These are phyloP conservation scores for Aspergillus sp. DNA, from an alignment of 2,329 filamentous ascomycete genomes.

Conservation along the genomic window DNA sequence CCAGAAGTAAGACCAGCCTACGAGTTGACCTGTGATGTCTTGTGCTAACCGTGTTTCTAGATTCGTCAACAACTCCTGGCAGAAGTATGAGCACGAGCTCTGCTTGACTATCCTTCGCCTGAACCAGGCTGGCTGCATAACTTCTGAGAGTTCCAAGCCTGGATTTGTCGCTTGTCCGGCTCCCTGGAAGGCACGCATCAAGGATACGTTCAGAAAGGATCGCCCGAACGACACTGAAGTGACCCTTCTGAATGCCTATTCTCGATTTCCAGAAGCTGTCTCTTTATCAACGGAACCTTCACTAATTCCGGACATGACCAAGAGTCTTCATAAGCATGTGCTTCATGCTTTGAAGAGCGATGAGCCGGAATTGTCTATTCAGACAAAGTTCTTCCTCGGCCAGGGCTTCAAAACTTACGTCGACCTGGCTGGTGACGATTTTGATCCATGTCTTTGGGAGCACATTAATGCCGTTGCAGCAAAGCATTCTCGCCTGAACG, in stretches of 20 bases:
- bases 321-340: constrained; percentile 65
- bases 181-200: constrained; percentile 69
- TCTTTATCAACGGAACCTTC: constrained; percentile 59
- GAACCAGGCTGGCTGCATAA: constrained; percentile 49
- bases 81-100: constrained; percentile 63
- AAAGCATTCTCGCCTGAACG: constrained; percentile 62
- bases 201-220: constrained; percentile 61
- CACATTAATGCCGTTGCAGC: constrained; percentile 65
- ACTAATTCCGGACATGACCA: constrained; percentile 64
- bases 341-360: constrained; percentile 64
- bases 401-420: constrained; percentile 74
- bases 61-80: constrained; percentile 75
- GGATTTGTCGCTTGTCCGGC: constrained; percentile 42
- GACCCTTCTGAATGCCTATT: constrained; percentile 66
- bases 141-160: constrained; percentile 42
- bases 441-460: constrained; percentile 63
- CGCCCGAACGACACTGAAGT: constrained; percentile 55
- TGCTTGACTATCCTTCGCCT: constrained; percentile 69
- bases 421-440: constrained; percentile 60
- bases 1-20: constrained; percentile 61
- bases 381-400: constrained; percentile 71
- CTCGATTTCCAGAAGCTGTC: constrained; percentile 62
- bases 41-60: constrained; percentile 41
- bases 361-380: constrained; percentile 58
- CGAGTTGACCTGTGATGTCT: background rate